Evolutionary conservation across 192 early-diverging fungal genomes (phyloP), one percentile per base, ranked within the genome.

Genomic region (Entomortierella beljakovae): DNA sequence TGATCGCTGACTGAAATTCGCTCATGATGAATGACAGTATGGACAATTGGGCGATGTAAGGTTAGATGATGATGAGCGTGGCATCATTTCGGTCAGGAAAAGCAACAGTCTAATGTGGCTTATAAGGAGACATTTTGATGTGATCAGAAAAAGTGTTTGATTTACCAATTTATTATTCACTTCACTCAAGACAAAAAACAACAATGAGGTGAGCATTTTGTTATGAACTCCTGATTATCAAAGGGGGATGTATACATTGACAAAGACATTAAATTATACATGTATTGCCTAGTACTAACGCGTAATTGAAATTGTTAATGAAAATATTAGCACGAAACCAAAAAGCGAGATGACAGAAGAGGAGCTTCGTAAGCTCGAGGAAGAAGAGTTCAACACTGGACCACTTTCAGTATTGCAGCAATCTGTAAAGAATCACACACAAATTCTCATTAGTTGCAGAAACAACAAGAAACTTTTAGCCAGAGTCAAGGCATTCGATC

Each of bases 391-490:
- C 83, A 92, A 91, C 68, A 98, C 93, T 57, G 98, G 98, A 6
- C 98, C 98, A 46, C 89, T 99, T 46, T 99, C 98, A 6, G 94
- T 99, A 25, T 86, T 99, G 61, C 91, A 91, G 48, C 90, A 92
- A 86, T 93, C 97, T 7, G 96, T 98, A 37, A 94, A 92, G 81
- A 98, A 97, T 88, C 94, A 94, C 86, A 94, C 93, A 46, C 97
- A 99, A 85, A 93, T 99, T 31, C 90, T 99, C 61, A 94, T 99
- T 80, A 97, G 89, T 67, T 96, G 96, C 82, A 88, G 94, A 83
- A 99, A 99, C 86, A 99, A 99, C 88, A 90, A 94, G 81, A 99
- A 99, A 80, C 88, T 99, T 64, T 84, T 99, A 7, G 98, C 95
- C 11, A 89, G 97, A 71, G 94, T 99, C 67, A 99, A 99, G 86